Base-by-base conservation (phyloP, 2,329 filamentous ascomycete genomes). In the Aspergillus sp. region DNA sequence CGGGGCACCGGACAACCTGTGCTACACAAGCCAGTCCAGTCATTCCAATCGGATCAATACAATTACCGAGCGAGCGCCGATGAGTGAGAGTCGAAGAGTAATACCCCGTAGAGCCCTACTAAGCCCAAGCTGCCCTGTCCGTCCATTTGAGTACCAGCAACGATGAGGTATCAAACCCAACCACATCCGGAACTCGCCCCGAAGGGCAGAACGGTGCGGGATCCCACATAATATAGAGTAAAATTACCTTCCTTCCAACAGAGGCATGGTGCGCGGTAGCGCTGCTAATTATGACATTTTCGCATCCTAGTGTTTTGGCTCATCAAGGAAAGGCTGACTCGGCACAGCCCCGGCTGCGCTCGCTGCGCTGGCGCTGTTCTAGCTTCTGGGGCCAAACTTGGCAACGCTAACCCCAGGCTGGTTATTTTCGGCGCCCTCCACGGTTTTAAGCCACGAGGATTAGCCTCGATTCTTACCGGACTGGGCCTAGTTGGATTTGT, bases 381-480 rank as follows among this genome's bases (percentile, higher is more conserved):
- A 28, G 25, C 17, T 47, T 17, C n/a, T 9, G 45, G n/a, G 45
- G 34, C 34, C 34, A 41, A 41, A 41, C 34, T 41, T 41, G 34
- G 34, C 34, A 41, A 41, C 48, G 30, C 49, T 52, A 52, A 52
- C 28, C 49, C 49, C 15, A 34, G 13, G 49, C n/a, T 23, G 22
- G 50, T 53, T 53, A 52, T 52, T 52, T 52, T 52, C 8, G 11
- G 50, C 50, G 50, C 31, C n/a, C 15, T 41, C 34, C 34, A 47
- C n/a, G 8, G n/a, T 22, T 22, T 19, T 47, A 22, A 47, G 45
- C 45, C 45, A 41, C 34, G 34, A 41, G 34, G 34, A 41, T 41
- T 15, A 41, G 4, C 34, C 34, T 17, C 3, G 34, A 41, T 15
- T 41, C 34, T 41, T 41, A 41, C 34, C 15, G 11, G 4, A 15